Evolutionary conservation across 495 filamentous ascomycete genomes (phyloP), one percentile per base, ranked within the genome.

Genomic region (Thermochaetoides thermophila): DNA sequence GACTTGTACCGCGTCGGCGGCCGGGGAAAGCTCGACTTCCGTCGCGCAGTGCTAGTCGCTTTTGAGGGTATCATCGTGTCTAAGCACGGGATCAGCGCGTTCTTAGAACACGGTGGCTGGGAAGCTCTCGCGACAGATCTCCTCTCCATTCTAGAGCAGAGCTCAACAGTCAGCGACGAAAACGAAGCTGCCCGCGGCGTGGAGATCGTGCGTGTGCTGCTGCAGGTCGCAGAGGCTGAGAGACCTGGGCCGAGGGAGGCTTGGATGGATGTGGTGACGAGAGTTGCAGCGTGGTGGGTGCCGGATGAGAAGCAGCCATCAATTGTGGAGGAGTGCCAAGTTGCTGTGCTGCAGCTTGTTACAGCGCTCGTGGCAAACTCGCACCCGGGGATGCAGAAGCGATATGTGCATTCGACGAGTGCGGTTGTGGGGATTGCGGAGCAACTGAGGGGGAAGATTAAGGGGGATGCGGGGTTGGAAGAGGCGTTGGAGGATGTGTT

Each of bases 191-290:
- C 49, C 11, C 45, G 68, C 22, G 70, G 67, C 1, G 44, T 64
- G 17, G 65, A 71, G 39, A 63, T 73, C 34, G 52, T 74, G 7
- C 55, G 71, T 9, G 49, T 71, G 1, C 39, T 78, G 11, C 42
- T 67, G 6, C 50, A 45, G 10, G 44, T 73, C 4, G 53, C 55
- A 0, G 66, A 71, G 42, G 43, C 42, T n/a, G 57, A 60, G 27
- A 34, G 36, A 2, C 48, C 44, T 0, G 52, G 38, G 3, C 46
- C 59, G 7, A 42, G 50, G 22, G 64, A 66, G 41, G 57, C 55
- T n/a, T 69, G 67, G 66, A 56, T 71, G 53, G 42, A 48, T 27
- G 27, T 61, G 1, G 51, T 70, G 9, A 59, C 54, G 0, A 44
- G 40, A 7, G 53, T 55, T 1, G 49, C 59, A 1, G 57, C 56